phyloP scores from a whole-genome alignment of 768 basidiomycete genomes.

The Scleroderma citrinum region DNA sequence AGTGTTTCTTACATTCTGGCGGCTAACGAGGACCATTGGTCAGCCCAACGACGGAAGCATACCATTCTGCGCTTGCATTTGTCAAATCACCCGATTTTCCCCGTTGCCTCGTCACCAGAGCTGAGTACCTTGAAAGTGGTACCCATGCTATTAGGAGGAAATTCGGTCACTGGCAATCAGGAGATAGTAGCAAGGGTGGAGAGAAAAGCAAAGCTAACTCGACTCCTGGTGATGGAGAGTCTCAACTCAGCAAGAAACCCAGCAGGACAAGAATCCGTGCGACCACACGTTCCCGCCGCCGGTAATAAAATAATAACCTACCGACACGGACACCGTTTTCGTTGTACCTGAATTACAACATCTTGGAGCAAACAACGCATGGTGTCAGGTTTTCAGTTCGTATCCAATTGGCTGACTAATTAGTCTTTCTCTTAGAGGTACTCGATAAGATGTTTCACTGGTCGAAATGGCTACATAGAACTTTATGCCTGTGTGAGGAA shows the following conservation, averaged over 20 bases:
- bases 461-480: too few relatives aligned
- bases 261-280: slow-evolving; percentile 24
- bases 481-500: too few relatives aligned
- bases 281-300: slow-evolving; percentile 19
- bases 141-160: slow-evolving; percentile 69
- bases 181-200: slow-evolving; percentile 9
- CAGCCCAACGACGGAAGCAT: slow-evolving; percentile 65
- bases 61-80: slow-evolving; percentile 55
- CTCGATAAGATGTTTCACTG: too few relatives aligned
- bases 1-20: slow-evolving; percentile 11
- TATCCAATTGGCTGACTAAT: too few relatives aligned
- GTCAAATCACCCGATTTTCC: slow-evolving; percentile 47
- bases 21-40: neutral
- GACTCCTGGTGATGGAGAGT: slow-evolving; percentile 18
- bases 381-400: neutral
- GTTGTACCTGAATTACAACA: neutral
- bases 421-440: too few relatives aligned
- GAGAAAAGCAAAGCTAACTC: slow-evolving; percentile 19
- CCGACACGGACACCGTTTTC: neutral
- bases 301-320: slow-evolving; percentile 11
- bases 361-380: neutral
- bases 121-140: slow-evolving; percentile 83
- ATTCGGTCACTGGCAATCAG: slow-evolving; percentile 56
- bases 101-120: slow-evolving; percentile 57
- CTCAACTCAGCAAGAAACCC: slow-evolving; percentile 21